Evolutionary conservation across 495 filamentous ascomycete species (phyloP).

Genomic region (Neurospora sp.): DNA sequence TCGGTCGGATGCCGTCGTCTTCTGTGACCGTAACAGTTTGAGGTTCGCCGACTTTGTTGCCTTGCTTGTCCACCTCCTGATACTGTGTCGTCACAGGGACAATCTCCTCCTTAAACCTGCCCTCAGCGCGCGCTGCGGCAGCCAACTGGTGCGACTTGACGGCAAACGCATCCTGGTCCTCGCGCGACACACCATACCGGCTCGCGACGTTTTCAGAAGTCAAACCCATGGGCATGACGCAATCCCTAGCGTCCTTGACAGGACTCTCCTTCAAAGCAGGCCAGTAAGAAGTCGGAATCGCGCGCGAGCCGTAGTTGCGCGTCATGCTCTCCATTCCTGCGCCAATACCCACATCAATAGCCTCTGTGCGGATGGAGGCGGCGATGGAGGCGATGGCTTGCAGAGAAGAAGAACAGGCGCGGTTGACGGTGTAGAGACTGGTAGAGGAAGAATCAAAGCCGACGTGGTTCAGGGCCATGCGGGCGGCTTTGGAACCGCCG

Average conservation of each 20-base stretch:
- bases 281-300: slow-evolving; percentile 78
- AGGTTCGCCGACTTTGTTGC: slow-evolving; percentile 43
- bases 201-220: slow-evolving; percentile 86
- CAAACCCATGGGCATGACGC: slow-evolving; percentile 88
- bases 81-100: slow-evolving; percentile 58
- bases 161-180: slow-evolving; percentile 77
- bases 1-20: slow-evolving; percentile 74
- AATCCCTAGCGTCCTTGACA: slow-evolving; percentile 65
- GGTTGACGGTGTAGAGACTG: slow-evolving; percentile 82
- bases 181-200: slow-evolving; percentile 61
- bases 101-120: slow-evolving; percentile 68
- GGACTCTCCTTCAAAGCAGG: slow-evolving; percentile 52
- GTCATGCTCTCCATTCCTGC: slow-evolving; percentile 95
- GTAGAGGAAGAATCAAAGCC: slow-evolving; percentile 57
- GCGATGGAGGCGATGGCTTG: slow-evolving; percentile 62
- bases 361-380: slow-evolving; percentile 58
- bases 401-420: slow-evolving; percentile 72
- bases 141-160: slow-evolving; percentile 64
- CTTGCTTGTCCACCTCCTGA: slow-evolving; percentile 53
- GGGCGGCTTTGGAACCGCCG: slow-evolving; percentile 80
- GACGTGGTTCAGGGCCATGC: slow-evolving; percentile 79
- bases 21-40: slow-evolving; percentile 46
- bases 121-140: slow-evolving; percentile 53
- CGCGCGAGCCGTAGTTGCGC: slow-evolving; percentile 69
- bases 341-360: slow-evolving; percentile 69